phyloP scores from a whole-genome alignment of 805 yeast genomes.

The Citeromyces matritensis region DNA sequence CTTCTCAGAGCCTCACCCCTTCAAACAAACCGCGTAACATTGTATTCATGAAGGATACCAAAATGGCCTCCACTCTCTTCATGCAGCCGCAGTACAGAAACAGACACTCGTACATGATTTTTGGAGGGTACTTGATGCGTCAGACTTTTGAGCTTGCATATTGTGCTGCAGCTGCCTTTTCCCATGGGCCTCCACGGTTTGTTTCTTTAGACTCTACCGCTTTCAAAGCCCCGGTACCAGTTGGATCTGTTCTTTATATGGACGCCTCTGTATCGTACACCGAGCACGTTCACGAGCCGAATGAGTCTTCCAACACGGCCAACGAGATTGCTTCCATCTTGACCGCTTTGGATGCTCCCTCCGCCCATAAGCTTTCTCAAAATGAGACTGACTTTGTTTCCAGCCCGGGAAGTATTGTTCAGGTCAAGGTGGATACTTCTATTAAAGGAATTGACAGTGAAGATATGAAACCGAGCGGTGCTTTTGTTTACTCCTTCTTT shows the following conservation, averaged over 20 bases:
- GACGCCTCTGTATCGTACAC: constrained; percentile 77
- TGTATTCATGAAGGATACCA: constrained; percentile 58
- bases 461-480: constrained; percentile 59
- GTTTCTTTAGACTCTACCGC: constrained; percentile 84
- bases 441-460: constrained; percentile 56
- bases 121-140: constrained; percentile 88
- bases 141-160: constrained; percentile 91
- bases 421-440: constrained; percentile 75
- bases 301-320: constrained; percentile 12
- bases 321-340: constrained; percentile 8
- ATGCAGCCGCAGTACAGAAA: constrained; percentile 97
- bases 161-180: constrained; percentile 81
- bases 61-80: constrained; percentile 59
- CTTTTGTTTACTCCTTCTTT: constrained; percentile 79
- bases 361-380: constrained; percentile 37
- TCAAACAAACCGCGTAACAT: constrained; percentile 31
- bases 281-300: constrained; percentile 43
- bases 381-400: constrained; percentile 45
- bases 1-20: constrained; percentile 17
- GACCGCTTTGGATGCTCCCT: constrained; percentile 36
- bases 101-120: constrained; percentile 86
- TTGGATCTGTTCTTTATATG: constrained; percentile 78
- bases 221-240: constrained; percentile 91
- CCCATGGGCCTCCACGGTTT: constrained; percentile 77
- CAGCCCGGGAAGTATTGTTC: constrained; percentile 77